phyloP scores from a whole-genome alignment of 768 basidiomycete species.

The Xerocomellus intermedius region DNA sequence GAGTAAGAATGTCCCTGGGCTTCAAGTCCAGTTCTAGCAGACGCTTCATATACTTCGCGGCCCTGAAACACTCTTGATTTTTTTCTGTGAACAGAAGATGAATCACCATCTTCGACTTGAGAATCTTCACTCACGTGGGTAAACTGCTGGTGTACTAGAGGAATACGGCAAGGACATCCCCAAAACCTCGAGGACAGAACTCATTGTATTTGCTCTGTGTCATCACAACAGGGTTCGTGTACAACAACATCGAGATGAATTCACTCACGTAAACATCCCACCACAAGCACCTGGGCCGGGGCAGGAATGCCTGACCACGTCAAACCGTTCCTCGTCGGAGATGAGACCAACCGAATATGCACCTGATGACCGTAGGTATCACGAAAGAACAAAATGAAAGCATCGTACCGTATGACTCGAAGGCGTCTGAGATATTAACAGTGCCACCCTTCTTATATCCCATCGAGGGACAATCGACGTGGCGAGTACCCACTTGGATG shows the following conservation, averaged over 20 bases:
- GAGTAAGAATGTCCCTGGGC: constrained; percentile 73
- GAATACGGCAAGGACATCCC: constrained; percentile 88
- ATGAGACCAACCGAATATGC: constrained; percentile 77
- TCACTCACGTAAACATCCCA: constrained; percentile 77
- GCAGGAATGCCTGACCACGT: constrained; percentile 83
- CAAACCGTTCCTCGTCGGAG: constrained; percentile 74
- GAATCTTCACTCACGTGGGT: constrained; percentile 47
- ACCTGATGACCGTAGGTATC: constrained; percentile 40
- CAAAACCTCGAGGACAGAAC: constrained; percentile 76
- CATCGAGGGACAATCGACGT: constrained; percentile 78
- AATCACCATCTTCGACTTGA: neutral
- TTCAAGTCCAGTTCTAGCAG: constrained; percentile 79
- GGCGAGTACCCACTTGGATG: constrained; percentile 73
- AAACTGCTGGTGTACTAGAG: constrained; percentile 65
- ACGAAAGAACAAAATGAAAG: neutral
- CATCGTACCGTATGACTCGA: constrained; percentile 72
- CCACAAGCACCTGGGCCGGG: constrained; percentile 85
- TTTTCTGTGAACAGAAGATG: constrained; percentile 51
- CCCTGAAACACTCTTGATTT: constrained; percentile 76
- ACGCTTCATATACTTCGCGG: constrained; percentile 72
- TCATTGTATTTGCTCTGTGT: constrained; percentile 81
- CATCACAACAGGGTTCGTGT: neutral
- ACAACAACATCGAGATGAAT: neutral
- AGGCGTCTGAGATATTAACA: constrained; percentile 81
- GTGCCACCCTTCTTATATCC: constrained; percentile 75